Evolutionary conservation across 257 asterid genomes (phyloP), one percentile per base, ranked within the genome.

Genomic region (Ocimum tenuiflorum): DNA sequence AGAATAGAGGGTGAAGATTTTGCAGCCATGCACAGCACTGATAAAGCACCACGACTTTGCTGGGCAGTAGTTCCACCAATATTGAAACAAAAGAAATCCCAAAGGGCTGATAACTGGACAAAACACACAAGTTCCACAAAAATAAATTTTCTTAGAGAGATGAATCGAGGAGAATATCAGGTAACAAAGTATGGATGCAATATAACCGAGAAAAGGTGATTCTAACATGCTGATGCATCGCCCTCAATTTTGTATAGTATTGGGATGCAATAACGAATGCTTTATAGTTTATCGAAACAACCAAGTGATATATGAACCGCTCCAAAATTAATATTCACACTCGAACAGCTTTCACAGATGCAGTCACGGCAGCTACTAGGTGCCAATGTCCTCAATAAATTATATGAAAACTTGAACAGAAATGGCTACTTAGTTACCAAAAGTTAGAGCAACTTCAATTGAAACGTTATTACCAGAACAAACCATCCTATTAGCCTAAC

Each of bases 31-130:
- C 94, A 92, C 70, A 92, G 73, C 70, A 89, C 84, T 67, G 95
- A 86, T 71, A 92, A 85, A 72, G 99, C 99, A 48, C 95, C 97
- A 54, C 99, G 94, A 67, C 96, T 88, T 82, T 89, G 97, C 76
- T 79, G 89, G 51, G 97, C 97, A 51, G 89, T 90, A 64, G 96
- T 90, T 73, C 97, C 97, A 17, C 77, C 79, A 53, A 89, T 77
- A 78, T 92, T 92, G 86, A 92, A 92, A 80, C 99, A 87, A 63
- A 92, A 92, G 85, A 84, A 82, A 83, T 92, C 97, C 99, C 99
- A 92, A 33, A 92, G 77, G 33, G 97, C 95, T 76, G 95, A 80
- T 81, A 89, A 75, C 99, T 92, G 96, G 66, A 69, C 59, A 75
- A 70, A 56, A 68, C 45, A 62, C 64, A 63, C 43, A 70, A 65